Evolutionary conservation across 169 alveolate species (phyloP), one percentile per base, ranked within the genome.

Genomic region (Cryptosporidium tyzzeri): DNA sequence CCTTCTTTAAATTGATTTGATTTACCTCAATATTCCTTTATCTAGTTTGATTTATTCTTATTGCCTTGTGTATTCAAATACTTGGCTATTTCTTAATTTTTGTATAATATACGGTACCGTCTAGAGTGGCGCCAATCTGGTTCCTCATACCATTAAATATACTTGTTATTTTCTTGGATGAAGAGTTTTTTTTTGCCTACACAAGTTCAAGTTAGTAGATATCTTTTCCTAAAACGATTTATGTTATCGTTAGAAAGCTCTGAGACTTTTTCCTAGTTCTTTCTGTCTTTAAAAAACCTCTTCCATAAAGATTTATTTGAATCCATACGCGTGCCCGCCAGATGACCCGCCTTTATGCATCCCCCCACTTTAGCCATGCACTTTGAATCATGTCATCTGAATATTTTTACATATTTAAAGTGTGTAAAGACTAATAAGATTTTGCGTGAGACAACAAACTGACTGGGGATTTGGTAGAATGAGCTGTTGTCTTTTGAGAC

Each of bases 281-380:
- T 26, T 55, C 18, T 55, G 3, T 48, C 21, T 48, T 26, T 7
- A 55, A 10, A 2, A 26, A n/a, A 23, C 16, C 39, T 12, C 37
- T 23, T 23, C 67, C 67, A 55, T 16, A 55, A 55, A 26, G 67
- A 55, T 55, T 55, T 55, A 23, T 55, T 35, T 9, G 5, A 55
- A 55, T 55, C 67, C 67, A 55, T 23, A 55, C 35, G 8, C 8
- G 12, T 12, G 23, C 71, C 71, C 71, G 71, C 71, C 71, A 9
- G 6, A 65, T 26, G 2, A 51, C 71, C 71, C 71, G 71, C 71
- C 53, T 7, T 3, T 65, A 33, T 65, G 71, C 71, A 65, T 65
- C 71, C 71, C 71, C 71, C 71, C 71, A 65, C 71, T 65, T 31
- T 8, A 39, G 53, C 71, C 71, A 65, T 65, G 71, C 71, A 65